These are phyloP conservation scores for Fusarium solani-melongenae DNA, from an alignment of 2,329 filamentous ascomycete species.

Conservation along the genomic window DNA sequence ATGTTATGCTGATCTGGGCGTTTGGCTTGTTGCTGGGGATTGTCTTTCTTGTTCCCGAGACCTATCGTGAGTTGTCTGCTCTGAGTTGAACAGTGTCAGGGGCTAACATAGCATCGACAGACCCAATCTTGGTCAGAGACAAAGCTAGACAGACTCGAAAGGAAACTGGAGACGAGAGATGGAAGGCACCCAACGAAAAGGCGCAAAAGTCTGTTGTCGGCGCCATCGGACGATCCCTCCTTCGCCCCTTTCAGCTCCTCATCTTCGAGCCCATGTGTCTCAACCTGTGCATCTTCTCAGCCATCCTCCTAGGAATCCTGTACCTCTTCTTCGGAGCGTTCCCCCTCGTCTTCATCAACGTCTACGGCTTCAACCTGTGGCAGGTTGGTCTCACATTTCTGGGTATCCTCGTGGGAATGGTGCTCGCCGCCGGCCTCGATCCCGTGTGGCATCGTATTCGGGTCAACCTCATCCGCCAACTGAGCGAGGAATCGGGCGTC, in stretches of 20 bases:
- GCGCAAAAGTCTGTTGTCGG: conserved; percentile 72
- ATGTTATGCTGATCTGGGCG: conserved; percentile 85
- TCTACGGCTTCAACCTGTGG: conserved; percentile 82
- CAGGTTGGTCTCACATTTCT: conserved; percentile 85
- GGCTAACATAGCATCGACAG: conserved; percentile 45
- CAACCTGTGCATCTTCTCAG: conserved; percentile 83
- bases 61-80: conserved; percentile 69
- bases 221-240: conserved; percentile 69
- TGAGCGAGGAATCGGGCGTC: conserved; percentile 62
- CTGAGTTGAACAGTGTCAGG: neutral
- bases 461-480: conserved; percentile 64
- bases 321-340: conserved; percentile 95
- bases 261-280: conserved; percentile 87
- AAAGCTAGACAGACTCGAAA: conserved; percentile 78
- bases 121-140: conserved; percentile 75
- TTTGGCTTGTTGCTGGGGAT: conserved; percentile 73
- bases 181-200: conserved; percentile 81
- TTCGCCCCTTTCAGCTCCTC: conserved; percentile 83
- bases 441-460: conserved; percentile 75
- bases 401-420: conserved; percentile 76
- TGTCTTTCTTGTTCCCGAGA: conserved; percentile 83
- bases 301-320: conserved; percentile 85
- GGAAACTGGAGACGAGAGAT: conserved; percentile 81
- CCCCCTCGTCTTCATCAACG: conserved; percentile 78
- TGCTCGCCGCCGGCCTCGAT: conserved; percentile 69